phyloP scores from a whole-genome alignment of 2,329 filamentous ascomycete genomes.

The Penicillium sumatraense region DNA sequence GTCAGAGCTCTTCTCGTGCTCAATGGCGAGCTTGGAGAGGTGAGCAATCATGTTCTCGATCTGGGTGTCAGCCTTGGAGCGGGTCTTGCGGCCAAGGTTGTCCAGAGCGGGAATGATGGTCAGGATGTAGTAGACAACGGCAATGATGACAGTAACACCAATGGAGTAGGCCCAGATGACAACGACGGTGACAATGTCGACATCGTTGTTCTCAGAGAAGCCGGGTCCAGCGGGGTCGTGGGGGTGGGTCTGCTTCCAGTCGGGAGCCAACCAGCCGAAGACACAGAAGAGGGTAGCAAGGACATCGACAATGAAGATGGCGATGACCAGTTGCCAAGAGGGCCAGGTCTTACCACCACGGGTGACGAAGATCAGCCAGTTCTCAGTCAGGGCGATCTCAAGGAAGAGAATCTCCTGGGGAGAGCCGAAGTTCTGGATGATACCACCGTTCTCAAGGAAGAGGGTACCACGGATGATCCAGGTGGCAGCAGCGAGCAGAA shows the following conservation, averaged over 20 bases:
- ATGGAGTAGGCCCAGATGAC: constrained; percentile 60
- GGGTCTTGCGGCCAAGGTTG: constrained; percentile 58
- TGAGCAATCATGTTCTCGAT: constrained; percentile 59
- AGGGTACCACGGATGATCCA: constrained; percentile 75
- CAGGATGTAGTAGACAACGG: constrained; percentile 56
- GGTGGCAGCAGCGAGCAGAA: constrained; percentile 70
- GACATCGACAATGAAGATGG: constrained; percentile 73
- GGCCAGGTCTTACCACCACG: constrained; percentile 78
- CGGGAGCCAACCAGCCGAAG: constrained; percentile 73
- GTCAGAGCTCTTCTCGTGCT: constrained; percentile 53
- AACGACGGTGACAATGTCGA: constrained; percentile 61
- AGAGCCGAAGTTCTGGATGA: constrained; percentile 75
- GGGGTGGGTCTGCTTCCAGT: constrained; percentile 37
- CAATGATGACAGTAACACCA: constrained; percentile 57
- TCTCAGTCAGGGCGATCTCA: constrained; percentile 88
- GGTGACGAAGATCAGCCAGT: constrained; percentile 97
- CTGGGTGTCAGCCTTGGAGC: constrained; percentile 56
- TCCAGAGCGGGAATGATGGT: constrained; percentile 51
- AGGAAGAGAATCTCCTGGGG: constrained; percentile 84
- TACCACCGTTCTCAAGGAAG: constrained; percentile 71
- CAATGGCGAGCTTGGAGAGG: constrained; percentile 57
- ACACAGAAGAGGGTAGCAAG: constrained; percentile 74
- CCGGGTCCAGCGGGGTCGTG: constrained; percentile 25
- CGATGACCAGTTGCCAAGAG: constrained; percentile 73
- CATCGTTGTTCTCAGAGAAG: constrained; percentile 56